Percentiles rank a stretch among this genome's conserved stretches.
Evolutionary conservation across 1,139 yeast genomes (phyloP).

Genomic region (Geotrichum phurueaensis): DNA sequence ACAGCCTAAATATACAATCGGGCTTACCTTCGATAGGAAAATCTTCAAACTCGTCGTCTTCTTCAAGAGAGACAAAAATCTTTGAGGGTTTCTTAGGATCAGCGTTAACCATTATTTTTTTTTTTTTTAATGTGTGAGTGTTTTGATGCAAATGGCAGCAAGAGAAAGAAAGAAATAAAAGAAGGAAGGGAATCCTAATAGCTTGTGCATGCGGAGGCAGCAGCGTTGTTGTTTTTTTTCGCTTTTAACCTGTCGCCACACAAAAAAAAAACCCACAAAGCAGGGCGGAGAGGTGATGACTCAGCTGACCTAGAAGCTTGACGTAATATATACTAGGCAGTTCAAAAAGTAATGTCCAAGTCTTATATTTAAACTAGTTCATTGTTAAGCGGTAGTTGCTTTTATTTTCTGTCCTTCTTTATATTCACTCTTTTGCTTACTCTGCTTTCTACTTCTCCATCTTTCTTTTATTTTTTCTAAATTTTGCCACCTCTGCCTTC

Average conservation of each 20-base stretch:
- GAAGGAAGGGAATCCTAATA: background rate
- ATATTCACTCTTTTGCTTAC: too few species aligned
- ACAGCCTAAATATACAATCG: conserved; percentile 19
- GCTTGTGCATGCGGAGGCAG: background rate
- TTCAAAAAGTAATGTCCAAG: background rate
- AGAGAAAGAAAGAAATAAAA: background rate
- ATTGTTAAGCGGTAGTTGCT: background rate
- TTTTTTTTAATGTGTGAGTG: background rate
- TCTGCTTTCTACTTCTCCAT: too few species aligned
- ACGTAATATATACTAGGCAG: background rate
- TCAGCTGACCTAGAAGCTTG: background rate
- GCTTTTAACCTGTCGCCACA: background rate
- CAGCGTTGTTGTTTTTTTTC: background rate
- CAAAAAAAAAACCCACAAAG: too few species aligned
- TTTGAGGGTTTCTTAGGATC: conserved; percentile 20
- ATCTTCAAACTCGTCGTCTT: conserved; percentile 93
- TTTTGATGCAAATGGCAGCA: background rate
- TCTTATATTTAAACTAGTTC: background rate
- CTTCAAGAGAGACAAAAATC: conserved; percentile 60
- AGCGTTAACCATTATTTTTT: conserved; percentile 11
- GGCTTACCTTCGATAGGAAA: conserved; percentile 77
- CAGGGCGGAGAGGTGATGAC: background rate
- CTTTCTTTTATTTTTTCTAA: background rate
- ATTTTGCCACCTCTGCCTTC: background rate
- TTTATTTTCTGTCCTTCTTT: background rate